Percentiles rank a stretch among this genome's conserved stretches.
Evolutionary conservation across 345 rosid species (phyloP).

Genomic region (Boechera stricta): DNA sequence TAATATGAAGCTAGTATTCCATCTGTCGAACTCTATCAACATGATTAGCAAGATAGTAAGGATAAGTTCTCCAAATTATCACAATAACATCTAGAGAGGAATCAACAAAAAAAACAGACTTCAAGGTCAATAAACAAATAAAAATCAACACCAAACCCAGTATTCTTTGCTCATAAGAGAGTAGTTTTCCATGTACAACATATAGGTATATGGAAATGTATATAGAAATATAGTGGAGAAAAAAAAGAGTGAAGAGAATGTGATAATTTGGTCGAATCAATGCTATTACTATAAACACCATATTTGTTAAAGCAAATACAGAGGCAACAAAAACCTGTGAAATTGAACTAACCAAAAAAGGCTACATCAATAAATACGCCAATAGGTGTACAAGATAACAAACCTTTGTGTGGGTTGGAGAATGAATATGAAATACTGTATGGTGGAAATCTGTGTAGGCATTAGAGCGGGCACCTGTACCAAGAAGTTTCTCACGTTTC

Average conservation of each 20-base stretch:
- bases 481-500: conserved; percentile 98
- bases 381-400: conserved; percentile 28
- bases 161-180: conserved; percentile 1
- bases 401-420: conserved; percentile 92
- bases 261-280: neutral
- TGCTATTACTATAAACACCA: conserved; percentile 10
- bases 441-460: conserved; percentile 99
- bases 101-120: conserved; percentile 16
- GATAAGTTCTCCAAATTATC: conserved; percentile 19
- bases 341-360: neutral
- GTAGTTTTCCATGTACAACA: conserved; percentile 2
- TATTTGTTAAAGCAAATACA: neutral
- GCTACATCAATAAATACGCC: neutral
- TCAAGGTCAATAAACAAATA: conserved; percentile 24
- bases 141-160: conserved; percentile 12
- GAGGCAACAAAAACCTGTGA: conserved; percentile 27
- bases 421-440: conserved; percentile 98
- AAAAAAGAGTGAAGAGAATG: conserved; percentile 9
- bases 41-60: conserved; percentile 26
- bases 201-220: conserved; percentile 2
- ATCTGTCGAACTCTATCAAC: conserved; percentile 23
- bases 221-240: neutral
- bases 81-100: conserved; percentile 22
- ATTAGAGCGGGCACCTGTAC: conserved; percentile 97
- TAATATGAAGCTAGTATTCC: conserved; percentile 7